These are phyloP conservation scores for Podospora bellae-mahoneyi DNA, from an alignment of 495 filamentous ascomycete species.

Conservation along the genomic window DNA sequence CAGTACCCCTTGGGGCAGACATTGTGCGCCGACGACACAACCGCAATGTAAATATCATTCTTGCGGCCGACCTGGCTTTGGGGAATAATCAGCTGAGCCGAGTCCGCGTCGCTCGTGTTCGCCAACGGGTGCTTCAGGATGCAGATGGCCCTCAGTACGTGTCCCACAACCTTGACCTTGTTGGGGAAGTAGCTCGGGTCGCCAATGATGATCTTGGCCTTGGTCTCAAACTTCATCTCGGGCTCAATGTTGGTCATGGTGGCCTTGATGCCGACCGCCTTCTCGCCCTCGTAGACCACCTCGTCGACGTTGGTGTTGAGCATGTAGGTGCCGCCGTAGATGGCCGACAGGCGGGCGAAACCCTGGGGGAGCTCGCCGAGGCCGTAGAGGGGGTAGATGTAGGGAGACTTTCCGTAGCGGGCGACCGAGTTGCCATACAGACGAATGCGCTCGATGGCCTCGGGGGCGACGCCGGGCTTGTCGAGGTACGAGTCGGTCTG, in stretches of 20 bases:
- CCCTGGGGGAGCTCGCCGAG: slow-evolving; percentile 97
- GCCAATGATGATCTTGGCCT: slow-evolving; percentile 91
- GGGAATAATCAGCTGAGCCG: slow-evolving; percentile 93
- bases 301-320: slow-evolving; percentile 93
- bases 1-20: slow-evolving; percentile 99
- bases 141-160: slow-evolving; percentile 94
- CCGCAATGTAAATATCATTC: slow-evolving; percentile 97
- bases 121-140: slow-evolving; percentile 92
- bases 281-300: slow-evolving; percentile 72
- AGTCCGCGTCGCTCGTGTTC: slow-evolving; percentile 82
- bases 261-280: slow-evolving; percentile 90
- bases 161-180: slow-evolving; percentile 81
- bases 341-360: slow-evolving; percentile 94
- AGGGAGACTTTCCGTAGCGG: slow-evolving; percentile 96
- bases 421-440: slow-evolving; percentile 98
- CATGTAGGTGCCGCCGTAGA: slow-evolving; percentile 99
- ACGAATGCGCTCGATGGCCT: slow-evolving; percentile 86
- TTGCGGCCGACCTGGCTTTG: slow-evolving; percentile 94
- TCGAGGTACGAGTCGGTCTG: slow-evolving; percentile 82
- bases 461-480: slow-evolving; percentile 66
- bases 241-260: slow-evolving; percentile 85
- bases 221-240: slow-evolving; percentile 92
- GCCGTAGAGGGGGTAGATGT: slow-evolving; percentile 98
- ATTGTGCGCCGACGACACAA: slow-evolving; percentile 93
- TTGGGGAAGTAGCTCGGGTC: slow-evolving; percentile 95